Conservation (phyloP, 2,329 filamentous ascomycete species). For the Catunica adiposa region DNA sequence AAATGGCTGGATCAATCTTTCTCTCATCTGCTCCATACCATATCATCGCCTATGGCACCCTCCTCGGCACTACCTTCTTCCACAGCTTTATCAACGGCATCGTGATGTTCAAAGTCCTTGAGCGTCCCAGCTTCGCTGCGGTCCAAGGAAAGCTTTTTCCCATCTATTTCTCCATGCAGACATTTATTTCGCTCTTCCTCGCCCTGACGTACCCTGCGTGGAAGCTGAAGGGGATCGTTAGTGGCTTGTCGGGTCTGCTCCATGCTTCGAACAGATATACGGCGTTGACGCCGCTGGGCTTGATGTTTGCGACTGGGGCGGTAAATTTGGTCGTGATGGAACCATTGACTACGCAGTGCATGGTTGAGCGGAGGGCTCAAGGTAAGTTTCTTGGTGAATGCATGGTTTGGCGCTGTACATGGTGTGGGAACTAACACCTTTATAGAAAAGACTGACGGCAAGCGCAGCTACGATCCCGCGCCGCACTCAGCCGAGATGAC, state of each 20-base stretch:
- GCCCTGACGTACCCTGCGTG: slow-evolving; percentile 67
- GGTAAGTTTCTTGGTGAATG: slow-evolving; percentile 36
- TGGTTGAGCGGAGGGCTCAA: slow-evolving; percentile 62
- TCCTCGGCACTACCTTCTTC: slow-evolving; percentile 75
- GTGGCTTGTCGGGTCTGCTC: slow-evolving; percentile 38
- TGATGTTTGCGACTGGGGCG: slow-evolving; percentile 54
- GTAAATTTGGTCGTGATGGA: slow-evolving; percentile 56
- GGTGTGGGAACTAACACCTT: neutral
- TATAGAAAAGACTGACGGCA: slow-evolving; percentile 69
- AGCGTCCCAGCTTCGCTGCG: slow-evolving; percentile 62
- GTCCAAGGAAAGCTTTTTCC: slow-evolving; percentile 73
- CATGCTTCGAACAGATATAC: slow-evolving; percentile 43
- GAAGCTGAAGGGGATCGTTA: slow-evolving; percentile 24
- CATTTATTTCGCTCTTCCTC: slow-evolving; percentile 53
- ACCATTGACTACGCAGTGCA: slow-evolving; percentile 57
- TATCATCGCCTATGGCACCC: slow-evolving; percentile 65
- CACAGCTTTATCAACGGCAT: slow-evolving; percentile 67
- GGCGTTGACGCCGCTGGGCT: slow-evolving; percentile 51
- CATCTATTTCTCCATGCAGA: slow-evolving; percentile 76
- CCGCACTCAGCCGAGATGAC: slow-evolving; percentile 78
- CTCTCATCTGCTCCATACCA: slow-evolving; percentile 58
- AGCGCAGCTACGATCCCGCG: slow-evolving; percentile 62
- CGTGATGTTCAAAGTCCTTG: slow-evolving; percentile 58
- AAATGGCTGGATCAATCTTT: slow-evolving; percentile 26
- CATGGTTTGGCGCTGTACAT: neutral